Evolutionary conservation across 2,329 filamentous ascomycete genomes (phyloP), one percentile per base, ranked within the genome.

Genomic region (Penicillium hordei): DNA sequence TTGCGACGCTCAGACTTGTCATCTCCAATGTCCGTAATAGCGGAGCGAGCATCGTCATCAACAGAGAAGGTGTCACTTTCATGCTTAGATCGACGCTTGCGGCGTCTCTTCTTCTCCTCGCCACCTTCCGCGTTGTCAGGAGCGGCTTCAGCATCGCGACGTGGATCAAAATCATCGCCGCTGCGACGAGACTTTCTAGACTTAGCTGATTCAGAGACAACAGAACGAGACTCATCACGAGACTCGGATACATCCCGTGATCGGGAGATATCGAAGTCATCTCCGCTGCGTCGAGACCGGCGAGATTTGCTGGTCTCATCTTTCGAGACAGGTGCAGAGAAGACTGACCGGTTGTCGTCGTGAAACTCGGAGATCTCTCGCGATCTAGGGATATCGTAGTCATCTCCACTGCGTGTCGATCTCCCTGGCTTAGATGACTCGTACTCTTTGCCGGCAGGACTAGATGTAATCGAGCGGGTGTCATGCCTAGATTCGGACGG

Each of bases 71-170:
- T 56, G 10, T 66, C 69, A 44, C 59, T 68, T 33, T 64, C 66
- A 38, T 58, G 64, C 61, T 66, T 72, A 1, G 67, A 69, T 45
- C 63, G 67, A 52, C 62, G 66, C 58, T 68, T 72, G 12, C 65
- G 63, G 8, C 65, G 60, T 44, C 63, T 67, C 50, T 63, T 68
- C 60, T 65, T 69, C n/a, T 61, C 66, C 10, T 65, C 65, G 10
- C 33, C 53, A 21, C 46, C 59, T 25, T 62, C 63, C 9, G 38
- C 61, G 5, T 57, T 42, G 27, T 58, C 65, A 25, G 57, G 33
- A 8, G 52, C 33, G 8, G 56, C 39, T 10, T 40, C 39, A 23
- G 48, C 45, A 40, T 65, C 60, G 46, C 65, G 67, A 25, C 55
- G 48, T 2, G 58, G 51, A n/a, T 70, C 67, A 7, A 65, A 45